Evolutionary conservation across 1,284 basidiomycete genomes (phyloP).

Genomic region (Salmacisia buchloeana): DNA sequence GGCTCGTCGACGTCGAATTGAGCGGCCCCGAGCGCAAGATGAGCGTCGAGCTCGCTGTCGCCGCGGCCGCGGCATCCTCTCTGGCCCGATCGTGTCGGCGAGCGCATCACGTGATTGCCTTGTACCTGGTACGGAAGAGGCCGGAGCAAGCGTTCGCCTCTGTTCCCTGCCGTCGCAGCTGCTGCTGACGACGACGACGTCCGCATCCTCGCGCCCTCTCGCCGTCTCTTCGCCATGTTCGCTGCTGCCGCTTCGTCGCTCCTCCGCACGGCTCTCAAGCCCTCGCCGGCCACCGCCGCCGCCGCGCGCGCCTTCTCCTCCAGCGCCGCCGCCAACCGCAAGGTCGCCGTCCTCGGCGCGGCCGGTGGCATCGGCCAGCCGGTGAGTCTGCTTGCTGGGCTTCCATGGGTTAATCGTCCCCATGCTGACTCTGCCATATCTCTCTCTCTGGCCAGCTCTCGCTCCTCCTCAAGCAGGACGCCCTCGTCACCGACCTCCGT

Average conservation of each 20-base stretch:
- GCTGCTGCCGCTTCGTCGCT: slow-evolving; percentile 20
- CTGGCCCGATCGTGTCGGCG: too few species aligned
- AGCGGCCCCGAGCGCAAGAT: too few species aligned
- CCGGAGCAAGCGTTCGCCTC: too few species aligned
- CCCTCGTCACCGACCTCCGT: slow-evolving; percentile 65
- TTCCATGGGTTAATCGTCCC: background rate
- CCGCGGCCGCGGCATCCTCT: too few species aligned
- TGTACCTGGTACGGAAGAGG: too few species aligned
- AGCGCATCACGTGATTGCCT: too few species aligned
- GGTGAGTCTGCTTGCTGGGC: slow-evolving; percentile 16
- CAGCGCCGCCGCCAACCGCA: slow-evolving; percentile 65
- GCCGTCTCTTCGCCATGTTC: slow-evolving; percentile 26
- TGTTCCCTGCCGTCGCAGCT: too few species aligned
- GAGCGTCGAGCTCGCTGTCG: too few species aligned
- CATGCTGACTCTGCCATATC: background rate
- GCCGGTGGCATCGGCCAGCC: slow-evolving; percentile 74
- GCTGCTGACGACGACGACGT: too few species aligned
- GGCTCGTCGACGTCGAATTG: too few species aligned
- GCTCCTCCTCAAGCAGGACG: slow-evolving; percentile 78
- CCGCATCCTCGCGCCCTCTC: slow-evolving; percentile 19
- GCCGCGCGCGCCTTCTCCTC: slow-evolving; percentile 67
- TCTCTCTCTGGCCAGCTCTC: slow-evolving; percentile 56
- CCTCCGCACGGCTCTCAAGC: slow-evolving; percentile 28
- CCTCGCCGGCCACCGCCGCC: slow-evolving; percentile 25
- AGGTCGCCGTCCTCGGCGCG: slow-evolving; percentile 84